Conservation (phyloP, 192 early-diverging fungal species). For the Dimargaris cristalligena region DNA sequence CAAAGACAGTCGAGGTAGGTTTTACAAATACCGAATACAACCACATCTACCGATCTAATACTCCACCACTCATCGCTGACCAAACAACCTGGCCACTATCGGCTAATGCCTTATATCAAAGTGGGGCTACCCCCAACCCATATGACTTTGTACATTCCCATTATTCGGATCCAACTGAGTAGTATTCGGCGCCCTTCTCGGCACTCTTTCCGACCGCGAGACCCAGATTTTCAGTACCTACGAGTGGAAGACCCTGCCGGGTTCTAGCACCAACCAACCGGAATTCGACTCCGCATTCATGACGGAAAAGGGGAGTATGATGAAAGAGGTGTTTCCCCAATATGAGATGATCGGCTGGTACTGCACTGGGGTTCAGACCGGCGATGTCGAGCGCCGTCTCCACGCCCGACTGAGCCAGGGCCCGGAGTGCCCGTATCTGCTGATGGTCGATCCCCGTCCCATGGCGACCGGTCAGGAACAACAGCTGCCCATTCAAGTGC, state of each 20-base stretch:
- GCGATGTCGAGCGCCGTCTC: background rate
- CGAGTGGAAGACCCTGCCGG: background rate
- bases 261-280: background rate
- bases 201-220: background rate
- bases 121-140: background rate
- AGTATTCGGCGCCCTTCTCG: background rate
- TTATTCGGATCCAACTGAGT: background rate
- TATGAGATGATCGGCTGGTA: conserved; percentile 4
- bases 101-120: background rate
- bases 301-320: background rate
- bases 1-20: too few species aligned
- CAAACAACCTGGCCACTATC: background rate
- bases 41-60: background rate
- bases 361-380: background rate
- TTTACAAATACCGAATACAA: background rate
- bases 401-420: background rate
- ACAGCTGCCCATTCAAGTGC: background rate
- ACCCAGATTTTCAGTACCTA: background rate
- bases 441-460: background rate
- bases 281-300: background rate
- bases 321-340: background rate
- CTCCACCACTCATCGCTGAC: background rate
- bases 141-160: background rate
- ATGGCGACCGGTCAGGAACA: background rate
- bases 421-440: background rate